Conservation (phyloP, 1,284 basidiomycete genomes). For the Ustilago loliicola region DNA sequence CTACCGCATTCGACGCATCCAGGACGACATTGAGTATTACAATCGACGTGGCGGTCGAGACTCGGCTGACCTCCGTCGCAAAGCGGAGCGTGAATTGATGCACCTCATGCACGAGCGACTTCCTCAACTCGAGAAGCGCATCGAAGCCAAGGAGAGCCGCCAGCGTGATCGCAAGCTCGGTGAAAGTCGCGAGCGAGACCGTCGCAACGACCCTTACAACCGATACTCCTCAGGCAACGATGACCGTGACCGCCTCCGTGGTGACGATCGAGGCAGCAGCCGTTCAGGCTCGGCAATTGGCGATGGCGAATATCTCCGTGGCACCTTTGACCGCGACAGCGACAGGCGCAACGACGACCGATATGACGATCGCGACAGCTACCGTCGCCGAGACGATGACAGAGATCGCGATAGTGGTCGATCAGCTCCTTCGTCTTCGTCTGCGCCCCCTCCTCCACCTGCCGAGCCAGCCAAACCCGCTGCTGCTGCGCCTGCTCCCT, state of each 20-base stretch:
- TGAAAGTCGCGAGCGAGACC: slow-evolving; percentile 80
- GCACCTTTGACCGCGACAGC: slow-evolving; percentile 63
- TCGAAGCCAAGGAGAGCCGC: slow-evolving; percentile 83
- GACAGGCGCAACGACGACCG: slow-evolving; percentile 68
- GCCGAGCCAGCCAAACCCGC: slow-evolving; percentile 58
- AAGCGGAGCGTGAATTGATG: slow-evolving; percentile 89
- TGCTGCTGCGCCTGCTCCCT: slow-evolving; percentile 70
- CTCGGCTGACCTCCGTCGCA: slow-evolving; percentile 81
- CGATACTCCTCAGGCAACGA: slow-evolving; percentile 40
- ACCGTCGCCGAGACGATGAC: slow-evolving; percentile 39
- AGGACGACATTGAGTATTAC: slow-evolving; percentile 93
- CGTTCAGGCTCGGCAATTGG: slow-evolving; percentile 32
- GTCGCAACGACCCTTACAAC: slow-evolving; percentile 79
- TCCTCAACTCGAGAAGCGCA: slow-evolving; percentile 88
- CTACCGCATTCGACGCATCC: slow-evolving; percentile 86
- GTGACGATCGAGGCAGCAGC: slow-evolving; percentile 28
- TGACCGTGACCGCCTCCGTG: slow-evolving; percentile 44
- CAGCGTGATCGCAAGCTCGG: slow-evolving; percentile 76
- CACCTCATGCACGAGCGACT: slow-evolving; percentile 90
- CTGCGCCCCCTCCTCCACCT: slow-evolving; percentile 70
- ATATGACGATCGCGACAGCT: slow-evolving; percentile 67
- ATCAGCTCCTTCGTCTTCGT: slow-evolving; percentile 68
- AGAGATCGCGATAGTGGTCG: slow-evolving; percentile 71
- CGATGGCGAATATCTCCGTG: slow-evolving; percentile 59
- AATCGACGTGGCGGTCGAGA: slow-evolving; percentile 82